phyloP scores from a whole-genome alignment of 1,139 yeast genomes.

The Magnusiomyces fungicola region DNA sequence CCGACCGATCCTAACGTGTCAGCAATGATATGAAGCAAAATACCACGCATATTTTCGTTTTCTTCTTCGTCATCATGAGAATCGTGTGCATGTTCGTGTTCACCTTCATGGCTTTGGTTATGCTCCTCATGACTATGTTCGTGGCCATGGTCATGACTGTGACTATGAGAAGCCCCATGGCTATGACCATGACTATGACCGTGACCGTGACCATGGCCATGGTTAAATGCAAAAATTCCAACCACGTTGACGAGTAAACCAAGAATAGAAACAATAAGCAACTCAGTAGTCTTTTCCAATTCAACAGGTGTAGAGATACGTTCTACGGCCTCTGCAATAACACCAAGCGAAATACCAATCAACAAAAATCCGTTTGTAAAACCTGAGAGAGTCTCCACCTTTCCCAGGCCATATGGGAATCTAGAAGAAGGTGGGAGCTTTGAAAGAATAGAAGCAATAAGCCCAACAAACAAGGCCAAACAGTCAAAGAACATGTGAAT shows the following conservation, averaged over 20 bases:
- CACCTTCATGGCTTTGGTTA: constrained; percentile 21
- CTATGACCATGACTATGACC: constrained; percentile 36
- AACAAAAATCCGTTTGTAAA: constrained; percentile 87
- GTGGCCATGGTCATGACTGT: constrained; percentile 46
- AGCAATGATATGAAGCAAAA: constrained; percentile 85
- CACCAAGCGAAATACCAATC: constrained; percentile 83
- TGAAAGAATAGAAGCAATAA: constrained; percentile 69
- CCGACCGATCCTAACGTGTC: constrained; percentile 97
- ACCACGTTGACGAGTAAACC: constrained; percentile 86
- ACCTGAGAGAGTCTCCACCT: constrained; percentile 88
- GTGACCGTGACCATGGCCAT: constrained; percentile 52
- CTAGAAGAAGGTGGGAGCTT: constrained; percentile 55
- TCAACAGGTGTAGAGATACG: constrained; percentile 70
- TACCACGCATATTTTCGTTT: constrained; percentile 91
- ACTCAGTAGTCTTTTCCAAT: constrained; percentile 75
- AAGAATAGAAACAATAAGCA: constrained; percentile 71
- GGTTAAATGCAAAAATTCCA: constrained; percentile 92
- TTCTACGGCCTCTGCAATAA: constrained; percentile 78
- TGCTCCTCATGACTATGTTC: constrained; percentile 38
- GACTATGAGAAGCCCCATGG: constrained; percentile 18
- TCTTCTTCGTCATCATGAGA: constrained; percentile 26
- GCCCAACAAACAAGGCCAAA: constrained; percentile 78
- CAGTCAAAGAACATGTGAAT: constrained; percentile 96
- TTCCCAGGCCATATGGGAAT: constrained; percentile 79
- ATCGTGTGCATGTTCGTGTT: constrained; percentile 22